These are phyloP conservation scores for Drosera spatulata DNA, from an alignment of 179 eudicot species.

Conservation along the genomic window DNA sequence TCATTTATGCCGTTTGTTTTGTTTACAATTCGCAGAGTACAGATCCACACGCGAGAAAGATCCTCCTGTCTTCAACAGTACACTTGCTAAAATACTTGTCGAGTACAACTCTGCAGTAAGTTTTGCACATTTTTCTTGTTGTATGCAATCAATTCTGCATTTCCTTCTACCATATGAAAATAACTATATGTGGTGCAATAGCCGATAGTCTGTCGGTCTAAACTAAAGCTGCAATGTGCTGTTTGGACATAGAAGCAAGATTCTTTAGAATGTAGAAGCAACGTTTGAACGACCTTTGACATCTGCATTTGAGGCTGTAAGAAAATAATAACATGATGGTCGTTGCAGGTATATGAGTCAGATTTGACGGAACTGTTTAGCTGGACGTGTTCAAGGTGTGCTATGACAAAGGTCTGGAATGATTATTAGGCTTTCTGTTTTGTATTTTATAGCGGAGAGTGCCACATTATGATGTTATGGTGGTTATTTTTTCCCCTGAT, in stretches of 20 bases:
- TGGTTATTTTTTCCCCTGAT: background rate
- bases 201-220: background rate
- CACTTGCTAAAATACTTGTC: constrained; percentile 65
- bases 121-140: constrained; percentile 4
- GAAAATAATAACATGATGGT: background rate
- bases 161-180: background rate
- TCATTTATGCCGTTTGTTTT: background rate
- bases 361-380: constrained; percentile 74
- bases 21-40: constrained; percentile 31
- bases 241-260: background rate
- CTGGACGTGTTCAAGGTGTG: constrained; percentile 95
- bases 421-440: background rate
- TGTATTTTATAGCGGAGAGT: background rate
- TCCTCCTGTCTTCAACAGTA: constrained; percentile 49
- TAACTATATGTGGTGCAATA: background rate
- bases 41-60: constrained; percentile 22
- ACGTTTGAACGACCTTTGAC: background rate
- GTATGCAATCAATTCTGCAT: background rate
- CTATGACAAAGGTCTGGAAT: constrained; percentile 51
- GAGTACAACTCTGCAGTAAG: constrained; percentile 94
- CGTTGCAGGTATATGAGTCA: constrained; percentile 73
- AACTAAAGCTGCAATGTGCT: too few relatives aligned
- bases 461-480: background rate
- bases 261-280: background rate
- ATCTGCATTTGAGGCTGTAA: background rate